Evolutionary conservation across 2,329 filamentous ascomycete species (phyloP), one percentile per base, ranked within the genome.

Genomic region (Epichloe baconii): DNA sequence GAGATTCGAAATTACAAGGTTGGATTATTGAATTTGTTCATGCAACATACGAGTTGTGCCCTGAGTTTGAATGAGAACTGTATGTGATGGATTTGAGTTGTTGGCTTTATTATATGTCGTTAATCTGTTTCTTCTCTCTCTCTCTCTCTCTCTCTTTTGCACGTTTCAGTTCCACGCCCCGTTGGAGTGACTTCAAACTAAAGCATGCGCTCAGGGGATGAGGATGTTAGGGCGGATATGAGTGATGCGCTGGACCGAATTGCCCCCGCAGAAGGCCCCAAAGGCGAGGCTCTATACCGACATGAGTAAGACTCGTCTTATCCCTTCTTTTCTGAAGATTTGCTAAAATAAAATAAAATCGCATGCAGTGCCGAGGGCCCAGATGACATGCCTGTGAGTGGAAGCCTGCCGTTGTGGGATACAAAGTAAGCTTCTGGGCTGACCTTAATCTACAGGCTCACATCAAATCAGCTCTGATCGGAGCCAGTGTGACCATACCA

Each of bases 1-100:
- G 89, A 96, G 69, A 78, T 97, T 57, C 75, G 76, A 53, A 67
- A 79, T 57, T 95, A 95, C 78, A 91, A 91, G 66, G 80, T 93
- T 59, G 89, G 89, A 44, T 70, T 95, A 54, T 72, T 97, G 55
- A 83, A 95, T 66, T 76, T 98, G 45, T 98, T 97, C 67, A 77
- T 97, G 50, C 91, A 98, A 71, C 93, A 98, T 71, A 98, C 93
- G 5, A 88, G 82, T 62, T 95, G 89, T 69, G 93, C 86, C 12
- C 76, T 98, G 49, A 87, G 81, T 54, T 72, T 98, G 61, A 98
- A 98, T 65, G 93, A 98, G 77, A 97, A 97, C 71, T 84, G 79
- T 69, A 55, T 47, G 65, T 40, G 14, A 37, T 26, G 44, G 17
- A 6, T 5, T 35, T 14, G 23, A 14, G 17, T 17, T 31, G 17